Evolutionary conservation across 2,329 filamentous ascomycete genomes (phyloP), one percentile per base, ranked within the genome.

Genomic region (Fusarium sp.): DNA sequence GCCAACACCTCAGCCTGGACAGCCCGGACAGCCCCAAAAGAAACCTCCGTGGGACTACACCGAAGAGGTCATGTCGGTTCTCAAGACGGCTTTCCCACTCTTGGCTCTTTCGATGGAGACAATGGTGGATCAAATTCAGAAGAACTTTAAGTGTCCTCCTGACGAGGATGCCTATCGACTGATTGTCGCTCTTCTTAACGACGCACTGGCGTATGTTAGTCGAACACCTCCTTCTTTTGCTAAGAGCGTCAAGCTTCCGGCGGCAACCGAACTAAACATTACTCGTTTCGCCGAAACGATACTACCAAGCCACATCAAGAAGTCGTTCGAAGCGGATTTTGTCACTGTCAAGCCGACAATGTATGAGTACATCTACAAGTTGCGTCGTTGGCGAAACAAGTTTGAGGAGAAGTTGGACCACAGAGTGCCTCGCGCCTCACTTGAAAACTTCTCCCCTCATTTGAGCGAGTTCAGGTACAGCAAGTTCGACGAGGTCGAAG

Each of bases 91-190:
- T 0, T 99, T 98, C 85, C 96, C 96, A 25, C 86, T 99, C 20
- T 87, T 99, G 73, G 96, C 97, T 12, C 84, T 98, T 45, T 98
- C 95, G 0, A 98, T 99, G 96, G 96, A 99, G 82, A 97, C 95
- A 0, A 99, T 98, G 94, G 94, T 98, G 30, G 96, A 99, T 78
- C 95, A 98, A 81, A 97, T 99, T 63, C 92, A 96, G 80, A 98
- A 98, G 85, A 92, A 98, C 81, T 99, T 99, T 88, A 99, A 99
- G 82, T 98, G 96, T 75, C 95, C 95, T 16, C 95, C 95, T 0
- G 96, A 99, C 75, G 96, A 99, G 79, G 96, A 99, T 82, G 97
- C 96, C 4, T 98, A 98, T 80, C 89, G 96, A 51, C 86, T 99
- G 18, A 99, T 99, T 71, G 95, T 98, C n/a, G 97, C 96, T 4